Evolutionary conservation across 257 asterid species (phyloP).

Genomic region (Gentiana dahurica): DNA sequence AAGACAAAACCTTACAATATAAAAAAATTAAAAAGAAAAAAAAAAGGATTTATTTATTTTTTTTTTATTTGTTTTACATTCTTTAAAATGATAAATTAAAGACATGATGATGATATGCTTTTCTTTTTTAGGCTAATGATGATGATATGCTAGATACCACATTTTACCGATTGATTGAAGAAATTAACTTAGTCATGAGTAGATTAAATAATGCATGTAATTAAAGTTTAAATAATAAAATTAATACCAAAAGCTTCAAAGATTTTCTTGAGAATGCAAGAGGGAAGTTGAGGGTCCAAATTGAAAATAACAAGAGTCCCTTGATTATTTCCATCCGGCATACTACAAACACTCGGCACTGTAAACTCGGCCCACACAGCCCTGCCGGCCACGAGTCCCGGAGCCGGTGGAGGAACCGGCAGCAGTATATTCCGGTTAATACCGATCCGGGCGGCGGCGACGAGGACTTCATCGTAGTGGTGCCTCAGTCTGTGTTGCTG

Average conservation of each 20-base stretch:
- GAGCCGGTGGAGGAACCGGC: conserved; percentile 33
- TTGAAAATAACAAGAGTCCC: conserved; percentile 87
- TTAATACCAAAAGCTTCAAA: conserved; percentile 60
- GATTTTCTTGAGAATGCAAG: conserved; percentile 28
- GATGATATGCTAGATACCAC: too few relatives aligned
- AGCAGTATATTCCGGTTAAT: conserved; percentile 10
- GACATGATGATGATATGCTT: too few relatives aligned
- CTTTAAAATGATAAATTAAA: too few relatives aligned
- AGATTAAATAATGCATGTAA: too few relatives aligned
- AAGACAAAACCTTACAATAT: too few relatives aligned
- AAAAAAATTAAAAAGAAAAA: too few relatives aligned
- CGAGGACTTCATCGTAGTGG: conserved; percentile 46
- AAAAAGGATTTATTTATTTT: too few relatives aligned
- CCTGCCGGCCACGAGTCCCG: conserved; percentile 62
- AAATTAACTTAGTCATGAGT: too few relatives aligned
- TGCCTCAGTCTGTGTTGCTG: conserved; percentile 76
- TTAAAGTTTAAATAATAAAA: too few relatives aligned
- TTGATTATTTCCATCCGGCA: conserved; percentile 78
- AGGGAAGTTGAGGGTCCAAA: conserved; percentile 35
- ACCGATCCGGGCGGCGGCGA: conserved; percentile 14
- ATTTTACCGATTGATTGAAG: too few relatives aligned
- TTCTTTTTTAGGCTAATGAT: too few relatives aligned
- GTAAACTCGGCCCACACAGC: conserved; percentile 93
- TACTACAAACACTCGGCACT: conserved; percentile 32
- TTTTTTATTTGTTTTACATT: too few relatives aligned